phyloP scores from a whole-genome alignment of 768 basidiomycete species.

The Boletus tylopilopsis region DNA sequence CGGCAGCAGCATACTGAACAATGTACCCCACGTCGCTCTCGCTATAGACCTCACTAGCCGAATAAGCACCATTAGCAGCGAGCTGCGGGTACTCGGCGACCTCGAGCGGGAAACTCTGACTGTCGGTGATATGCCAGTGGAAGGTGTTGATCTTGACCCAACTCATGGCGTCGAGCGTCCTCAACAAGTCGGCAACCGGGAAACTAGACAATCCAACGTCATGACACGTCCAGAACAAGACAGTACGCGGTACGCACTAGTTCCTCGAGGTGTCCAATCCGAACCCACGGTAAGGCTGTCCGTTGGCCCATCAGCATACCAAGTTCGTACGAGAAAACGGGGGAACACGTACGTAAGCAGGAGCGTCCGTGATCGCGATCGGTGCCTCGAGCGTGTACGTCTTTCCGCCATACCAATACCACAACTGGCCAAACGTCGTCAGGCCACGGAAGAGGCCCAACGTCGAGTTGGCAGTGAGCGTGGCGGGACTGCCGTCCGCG shows the following conservation, averaged over 20 bases:
- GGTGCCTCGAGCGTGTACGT: slow-evolving; percentile 41
- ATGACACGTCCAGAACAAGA: background rate
- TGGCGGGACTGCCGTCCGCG: slow-evolving; percentile 32
- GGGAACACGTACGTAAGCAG: slow-evolving; percentile 38
- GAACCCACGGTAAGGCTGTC: slow-evolving; percentile 38
- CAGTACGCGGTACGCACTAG: slow-evolving; percentile 27
- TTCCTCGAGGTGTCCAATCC: slow-evolving; percentile 46
- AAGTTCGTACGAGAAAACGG: background rate
- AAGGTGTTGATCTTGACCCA: slow-evolving; percentile 63
- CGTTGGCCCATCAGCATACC: background rate
- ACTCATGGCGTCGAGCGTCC: slow-evolving; percentile 51
- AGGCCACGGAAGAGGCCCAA: slow-evolving; percentile 52
- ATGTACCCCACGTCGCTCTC: slow-evolving; percentile 54
- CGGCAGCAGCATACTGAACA: slow-evolving; percentile 64
- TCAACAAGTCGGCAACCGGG: slow-evolving; percentile 35
- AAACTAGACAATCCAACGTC: slow-evolving; percentile 24
- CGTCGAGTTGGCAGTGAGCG: slow-evolving; percentile 41
- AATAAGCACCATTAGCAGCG: slow-evolving; percentile 65
- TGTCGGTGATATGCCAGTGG: slow-evolving; percentile 85
- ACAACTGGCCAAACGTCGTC: slow-evolving; percentile 53
- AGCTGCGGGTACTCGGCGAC: slow-evolving; percentile 60
- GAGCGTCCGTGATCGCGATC: slow-evolving; percentile 40
- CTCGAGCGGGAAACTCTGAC: slow-evolving; percentile 75
- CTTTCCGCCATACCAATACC: slow-evolving; percentile 35
- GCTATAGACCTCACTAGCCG: slow-evolving; percentile 48